Evolutionary conservation across 2,329 filamentous ascomycete genomes (phyloP).

Genomic region (Cercospora beticola): DNA sequence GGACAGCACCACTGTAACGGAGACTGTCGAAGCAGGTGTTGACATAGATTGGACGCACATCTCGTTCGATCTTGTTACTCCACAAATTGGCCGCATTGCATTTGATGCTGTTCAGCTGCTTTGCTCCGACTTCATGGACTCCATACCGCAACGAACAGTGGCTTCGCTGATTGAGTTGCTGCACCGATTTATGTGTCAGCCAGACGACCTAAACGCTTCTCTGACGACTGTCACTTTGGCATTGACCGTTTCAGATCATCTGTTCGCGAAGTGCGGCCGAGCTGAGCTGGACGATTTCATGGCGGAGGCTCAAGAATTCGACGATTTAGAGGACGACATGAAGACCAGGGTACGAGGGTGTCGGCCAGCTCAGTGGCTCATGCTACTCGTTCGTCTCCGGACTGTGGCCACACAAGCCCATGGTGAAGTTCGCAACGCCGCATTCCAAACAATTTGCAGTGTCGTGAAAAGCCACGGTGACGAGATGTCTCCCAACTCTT

Average conservation of each 20-base stretch:
- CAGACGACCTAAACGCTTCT: constrained; percentile 91
- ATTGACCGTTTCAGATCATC: constrained; percentile 90
- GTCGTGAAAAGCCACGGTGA: constrained; percentile 92
- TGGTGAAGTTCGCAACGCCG: constrained; percentile 77
- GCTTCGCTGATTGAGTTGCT: constrained; percentile 83
- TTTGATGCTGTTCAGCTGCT: constrained; percentile 90
- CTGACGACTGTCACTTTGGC: constrained; percentile 95
- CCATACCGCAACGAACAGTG: constrained; percentile 67
- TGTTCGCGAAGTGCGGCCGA: constrained; percentile 55
- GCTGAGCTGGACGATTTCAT: constrained; percentile 37
- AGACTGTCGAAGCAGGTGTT: constrained; percentile 19
- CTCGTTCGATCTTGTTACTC: constrained; percentile 53
- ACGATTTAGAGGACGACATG: constrained; percentile 28
- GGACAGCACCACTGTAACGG: constrained; percentile 15
- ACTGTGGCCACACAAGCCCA: constrained; percentile 69
- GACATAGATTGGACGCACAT: constrained; percentile 34
- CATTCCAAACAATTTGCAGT: constrained; percentile 83
- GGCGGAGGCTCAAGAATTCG: constrained; percentile 22
- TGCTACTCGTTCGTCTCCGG: constrained; percentile 69
- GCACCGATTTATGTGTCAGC: constrained; percentile 83
- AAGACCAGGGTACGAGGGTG: constrained; percentile 15
- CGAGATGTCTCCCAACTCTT: constrained; percentile 72
- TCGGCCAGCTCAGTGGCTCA: constrained; percentile 69
- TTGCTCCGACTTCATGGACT: constrained; percentile 86
- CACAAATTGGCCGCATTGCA: constrained; percentile 76